These are phyloP conservation scores for Aspergillus bertholletiae DNA, from an alignment of 495 filamentous ascomycete genomes.

Conservation along the genomic window DNA sequence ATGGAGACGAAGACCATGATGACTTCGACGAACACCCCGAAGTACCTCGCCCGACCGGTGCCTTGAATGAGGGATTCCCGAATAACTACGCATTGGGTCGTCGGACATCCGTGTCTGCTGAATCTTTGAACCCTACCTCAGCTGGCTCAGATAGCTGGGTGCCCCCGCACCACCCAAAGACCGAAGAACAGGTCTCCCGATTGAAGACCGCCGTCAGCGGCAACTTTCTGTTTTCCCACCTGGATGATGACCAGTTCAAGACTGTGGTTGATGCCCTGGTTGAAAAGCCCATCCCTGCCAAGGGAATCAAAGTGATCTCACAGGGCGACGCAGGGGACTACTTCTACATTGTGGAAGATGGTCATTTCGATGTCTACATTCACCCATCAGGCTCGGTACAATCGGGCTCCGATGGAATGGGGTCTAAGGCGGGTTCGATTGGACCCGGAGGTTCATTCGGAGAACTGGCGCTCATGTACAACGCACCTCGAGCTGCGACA, in stretches of 20 bases:
- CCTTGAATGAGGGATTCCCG: constrained; percentile 67
- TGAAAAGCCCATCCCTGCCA: constrained; percentile 92
- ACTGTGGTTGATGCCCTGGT: constrained; percentile 88
- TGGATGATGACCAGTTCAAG: constrained; percentile 85
- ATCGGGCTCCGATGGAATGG: constrained; percentile 79
- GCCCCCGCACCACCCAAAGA: constrained; percentile 80
- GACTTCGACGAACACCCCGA: constrained; percentile 26
- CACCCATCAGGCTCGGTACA: constrained; percentile 75
- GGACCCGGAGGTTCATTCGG: constrained; percentile 94
- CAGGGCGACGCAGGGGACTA: constrained; percentile 96
- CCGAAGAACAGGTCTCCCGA: constrained; percentile 71
- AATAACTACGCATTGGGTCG: constrained; percentile 90
- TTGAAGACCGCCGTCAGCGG: constrained; percentile 76
- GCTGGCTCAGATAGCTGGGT: constrained; percentile 84
- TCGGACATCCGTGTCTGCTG: constrained; percentile 93
- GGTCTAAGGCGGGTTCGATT: constrained; percentile 75
- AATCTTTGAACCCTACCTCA: constrained; percentile 86
- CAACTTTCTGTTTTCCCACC: constrained; percentile 92
- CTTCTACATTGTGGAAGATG: constrained; percentile 95
- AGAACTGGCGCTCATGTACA: constrained; percentile 97
- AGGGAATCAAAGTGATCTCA: constrained; percentile 92
- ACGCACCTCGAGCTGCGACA: constrained; percentile 94
- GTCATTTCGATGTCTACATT: constrained; percentile 88
- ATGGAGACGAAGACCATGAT: constrained; percentile 20
- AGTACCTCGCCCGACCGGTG: constrained; percentile 28